Evolutionary conservation across 2,329 filamentous ascomycete species (phyloP).

Genomic region (Epichloe uncinata): DNA sequence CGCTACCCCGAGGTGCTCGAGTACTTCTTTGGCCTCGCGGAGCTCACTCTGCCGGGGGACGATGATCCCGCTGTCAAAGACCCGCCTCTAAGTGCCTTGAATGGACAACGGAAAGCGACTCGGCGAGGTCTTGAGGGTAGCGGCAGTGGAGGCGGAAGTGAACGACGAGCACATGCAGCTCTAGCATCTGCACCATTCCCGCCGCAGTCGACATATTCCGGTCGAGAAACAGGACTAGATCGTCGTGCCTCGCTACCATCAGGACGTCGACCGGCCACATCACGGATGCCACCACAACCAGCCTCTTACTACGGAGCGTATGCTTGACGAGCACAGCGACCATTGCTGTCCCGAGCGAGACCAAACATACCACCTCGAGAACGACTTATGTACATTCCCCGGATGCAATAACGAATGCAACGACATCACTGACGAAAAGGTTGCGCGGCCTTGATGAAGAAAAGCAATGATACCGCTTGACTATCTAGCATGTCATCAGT

Average conservation of each 20-base stretch:
- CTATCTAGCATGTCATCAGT: not conserved
- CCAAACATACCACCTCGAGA: not conserved
- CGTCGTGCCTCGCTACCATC: slow-evolving; percentile 1
- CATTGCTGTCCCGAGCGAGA: not conserved
- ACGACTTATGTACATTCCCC: not conserved
- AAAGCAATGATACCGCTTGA: not conserved
- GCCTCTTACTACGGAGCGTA: slow-evolving; percentile 4
- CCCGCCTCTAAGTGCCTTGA: slow-evolving; percentile 43
- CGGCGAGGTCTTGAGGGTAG: slow-evolving; percentile 21
- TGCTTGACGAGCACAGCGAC: not conserved
- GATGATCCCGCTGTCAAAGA: slow-evolving; percentile 45
- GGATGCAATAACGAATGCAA: slow-evolving; percentile 1
- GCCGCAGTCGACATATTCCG: not conserved
- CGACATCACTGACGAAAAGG: not conserved
- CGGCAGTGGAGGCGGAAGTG: not conserved
- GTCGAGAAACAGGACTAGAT: slow-evolving; percentile 1
- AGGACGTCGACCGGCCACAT: slow-evolving; percentile 1
- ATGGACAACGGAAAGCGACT: slow-evolving; percentile 31
- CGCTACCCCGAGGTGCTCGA: slow-evolving; percentile 71
- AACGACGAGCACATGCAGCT: slow-evolving; percentile 1
- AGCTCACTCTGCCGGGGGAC: slow-evolving; percentile 50
- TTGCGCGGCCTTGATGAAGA: not conserved
- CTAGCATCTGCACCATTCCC: not conserved
- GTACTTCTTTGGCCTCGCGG: slow-evolving; percentile 63
- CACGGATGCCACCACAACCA: slow-evolving; percentile 1